Base-by-base conservation (phyloP, 2,329 filamentous ascomycete species). In the Ploettnerulaceae sp. region DNA sequence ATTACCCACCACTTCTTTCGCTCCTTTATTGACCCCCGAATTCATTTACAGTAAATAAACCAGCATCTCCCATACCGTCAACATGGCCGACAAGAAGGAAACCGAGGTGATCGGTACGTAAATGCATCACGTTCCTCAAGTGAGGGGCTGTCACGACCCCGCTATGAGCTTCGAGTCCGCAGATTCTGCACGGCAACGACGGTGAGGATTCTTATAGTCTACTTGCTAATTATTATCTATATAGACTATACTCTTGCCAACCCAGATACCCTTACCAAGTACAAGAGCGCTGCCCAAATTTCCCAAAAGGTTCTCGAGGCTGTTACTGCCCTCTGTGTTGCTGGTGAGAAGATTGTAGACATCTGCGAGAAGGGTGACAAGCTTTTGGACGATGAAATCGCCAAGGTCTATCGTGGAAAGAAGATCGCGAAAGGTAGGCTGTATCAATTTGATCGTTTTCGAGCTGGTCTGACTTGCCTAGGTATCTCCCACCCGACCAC, bases 401-500 rank as follows among this genome's bases (percentile, higher is more conserved):
- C 79, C 66, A 97, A 97, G 77, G 91, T 98, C 64, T 98, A 93
- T 80, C 90, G 95, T 69, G 91, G 90, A 71, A 97, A 97, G 79
- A 97, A 96, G 76, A 84, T 96, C 64, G 69, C 74, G 67, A 98
- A 98, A 79, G 93, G 86, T 87, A 64, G 6, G 22, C 20, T 48
- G 18, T 7, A 15, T 11, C 7, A 42, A 18, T 14, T 8, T 43
- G 57, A 74, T 71, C 26, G 20, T 25, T 20, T 5, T n/a, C 12
- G n/a, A 29, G 52, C 53, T 47, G 52, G 57, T 51, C 63, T 59
- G 48, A 60, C 52, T 34, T 7, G 43, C 33, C 25, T 57, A 89
- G 86, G 91, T 65, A 87, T 95, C 70, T 82, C 86, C 47, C 90
- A 96, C 75, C 93, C 93, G 49, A 95, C 89, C 49, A 98, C 93